Base-by-base conservation (phyloP, 306 rosid genomes). In the Prunus fruticosa region DNA sequence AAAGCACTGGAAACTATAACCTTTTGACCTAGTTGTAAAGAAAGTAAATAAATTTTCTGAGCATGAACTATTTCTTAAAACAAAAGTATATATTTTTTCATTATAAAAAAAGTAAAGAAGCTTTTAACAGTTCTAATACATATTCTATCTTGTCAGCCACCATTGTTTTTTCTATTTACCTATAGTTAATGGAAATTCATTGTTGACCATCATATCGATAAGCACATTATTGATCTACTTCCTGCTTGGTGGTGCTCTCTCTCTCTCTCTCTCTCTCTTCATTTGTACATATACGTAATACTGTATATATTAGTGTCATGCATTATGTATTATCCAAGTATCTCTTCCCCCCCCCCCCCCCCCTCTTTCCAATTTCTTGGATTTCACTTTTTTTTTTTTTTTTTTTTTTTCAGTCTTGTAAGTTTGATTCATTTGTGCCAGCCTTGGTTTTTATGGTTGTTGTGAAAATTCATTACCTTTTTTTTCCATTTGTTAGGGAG, bases 401-500 rank as follows among this genome's bases (percentile, higher is more conserved):
- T 15, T 5, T 4, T 5, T 32, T 0, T 32, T 5, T 32, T 5
- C 11, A 2, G 4, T 71, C 32, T 23, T 54, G 12, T 61, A n/a
- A 69, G 25, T 62, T 18, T 49, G 8, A 60, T 18, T 46, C 30
- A 9, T 18, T 22, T 64, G 22, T 43, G 25, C 25, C 18, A 43
- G n/a, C 49, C 1, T 64, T 16, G 49, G 9, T 12, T 64, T 32
- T 64, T 19, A 16, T 52, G 16, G 27, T 27, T 9, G 43, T 10
- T 63, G n/a, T 79, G 23, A 49, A 38, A 50, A 32, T 38, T 74
- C 20, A 41, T 34, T 56, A 57, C 19, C 34, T 73, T 79, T 69
- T 52, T 16, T 30, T 63, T 64, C 8, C 28, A 38, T 72, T 38
- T 63, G 51, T 30, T 71, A 93, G 99, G 86, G 99, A 96, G 81